These are phyloP conservation scores for Colletotrichum acutatum DNA, from an alignment of 2,329 filamentous ascomycete species.

Conservation along the genomic window DNA sequence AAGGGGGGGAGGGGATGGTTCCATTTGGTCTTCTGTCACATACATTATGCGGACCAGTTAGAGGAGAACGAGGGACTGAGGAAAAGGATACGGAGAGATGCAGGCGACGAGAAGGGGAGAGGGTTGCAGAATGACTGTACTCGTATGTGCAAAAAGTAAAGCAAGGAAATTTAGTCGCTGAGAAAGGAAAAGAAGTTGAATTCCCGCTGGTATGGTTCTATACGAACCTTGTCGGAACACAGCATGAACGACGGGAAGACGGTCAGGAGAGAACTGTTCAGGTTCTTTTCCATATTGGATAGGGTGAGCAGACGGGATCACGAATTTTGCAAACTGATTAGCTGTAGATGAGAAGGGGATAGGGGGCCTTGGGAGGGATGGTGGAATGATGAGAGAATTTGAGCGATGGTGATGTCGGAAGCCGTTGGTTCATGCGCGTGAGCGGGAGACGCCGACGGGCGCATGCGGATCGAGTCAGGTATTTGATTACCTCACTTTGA, in stretches of 20 bases:
- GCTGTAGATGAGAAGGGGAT: neutral
- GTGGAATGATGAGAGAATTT: neutral
- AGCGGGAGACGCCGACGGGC: neutral
- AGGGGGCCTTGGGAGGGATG: neutral
- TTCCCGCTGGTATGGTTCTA: slow-evolving; percentile 27
- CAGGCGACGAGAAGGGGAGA: neutral
- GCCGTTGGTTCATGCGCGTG: slow-evolving; percentile 9
- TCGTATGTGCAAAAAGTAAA: neutral
- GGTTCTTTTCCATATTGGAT: too few relatives aligned
- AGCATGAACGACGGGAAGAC: slow-evolving; percentile 25
- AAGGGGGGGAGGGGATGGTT: neutral
- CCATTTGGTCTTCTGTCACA: neutral
- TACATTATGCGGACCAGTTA: neutral
- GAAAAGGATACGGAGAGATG: neutral
- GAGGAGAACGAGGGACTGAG: neutral
- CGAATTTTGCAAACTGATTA: neutral
- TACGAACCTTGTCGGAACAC: slow-evolving; percentile 33
- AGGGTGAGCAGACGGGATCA: neutral
- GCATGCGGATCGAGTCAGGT: neutral
- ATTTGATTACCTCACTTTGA: neutral
- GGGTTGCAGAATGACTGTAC: too few relatives aligned
- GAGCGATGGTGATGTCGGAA: slow-evolving; percentile 13
- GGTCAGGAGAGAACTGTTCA: neutral
- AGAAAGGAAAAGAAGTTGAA: neutral
- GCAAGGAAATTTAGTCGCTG: neutral